Evolutionary conservation across 139 green algal genomes (phyloP).

Genomic region (Protoeuglena noctilucae): DNA sequence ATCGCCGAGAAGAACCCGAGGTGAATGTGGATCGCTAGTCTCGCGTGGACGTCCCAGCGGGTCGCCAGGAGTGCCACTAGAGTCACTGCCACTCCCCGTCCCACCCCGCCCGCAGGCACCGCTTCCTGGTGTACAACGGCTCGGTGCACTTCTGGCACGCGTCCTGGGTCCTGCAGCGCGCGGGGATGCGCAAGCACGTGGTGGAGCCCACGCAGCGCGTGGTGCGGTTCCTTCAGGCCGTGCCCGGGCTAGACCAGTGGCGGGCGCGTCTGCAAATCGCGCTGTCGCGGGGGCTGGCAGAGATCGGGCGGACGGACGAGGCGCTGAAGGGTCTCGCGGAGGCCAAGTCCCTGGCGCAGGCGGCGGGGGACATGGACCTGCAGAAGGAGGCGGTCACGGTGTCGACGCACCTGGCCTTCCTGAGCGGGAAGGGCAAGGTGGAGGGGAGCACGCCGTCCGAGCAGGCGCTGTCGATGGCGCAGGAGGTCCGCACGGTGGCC

Average conservation of each 20-base stretch:
- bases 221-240: constrained; percentile 20
- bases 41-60: too few relatives aligned
- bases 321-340: constrained; percentile 3
- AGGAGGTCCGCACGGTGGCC: constrained; percentile 6
- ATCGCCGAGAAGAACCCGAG: neutral
- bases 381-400: neutral
- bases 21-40: too few relatives aligned
- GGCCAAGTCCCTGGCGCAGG: neutral
- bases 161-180: constrained; percentile 26
- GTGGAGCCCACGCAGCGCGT: constrained; percentile 5
- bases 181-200: constrained; percentile 23
- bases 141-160: constrained; percentile 40
- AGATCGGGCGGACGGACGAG: constrained; percentile 7
- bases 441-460: too few relatives aligned
- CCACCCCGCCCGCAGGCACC: too few relatives aligned
- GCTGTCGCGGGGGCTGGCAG: constrained; percentile 25
- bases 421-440: constrained; percentile 1
- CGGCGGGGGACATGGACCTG: neutral
- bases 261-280: constrained; percentile 11
- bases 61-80: too few relatives aligned
- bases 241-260: constrained; percentile 30
- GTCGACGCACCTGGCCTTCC: neutral
- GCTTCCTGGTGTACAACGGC: constrained; percentile 44
- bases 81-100: too few relatives aligned
- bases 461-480: constrained; percentile 24